Base-by-base conservation (phyloP, 495 filamentous ascomycete species). In the Glarea lozoyensis region DNA sequence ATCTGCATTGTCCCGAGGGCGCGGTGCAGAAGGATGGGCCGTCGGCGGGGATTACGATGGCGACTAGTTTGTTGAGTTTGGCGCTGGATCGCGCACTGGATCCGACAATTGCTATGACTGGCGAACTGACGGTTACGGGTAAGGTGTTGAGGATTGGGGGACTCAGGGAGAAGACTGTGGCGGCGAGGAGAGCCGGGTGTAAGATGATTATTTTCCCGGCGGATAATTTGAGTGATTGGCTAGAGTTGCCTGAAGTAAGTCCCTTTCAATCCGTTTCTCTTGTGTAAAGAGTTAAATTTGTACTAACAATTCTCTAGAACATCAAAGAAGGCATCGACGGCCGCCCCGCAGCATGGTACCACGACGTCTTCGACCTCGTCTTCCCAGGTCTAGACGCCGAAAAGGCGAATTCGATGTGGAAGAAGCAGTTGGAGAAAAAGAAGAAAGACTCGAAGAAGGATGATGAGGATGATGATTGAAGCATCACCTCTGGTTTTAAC, bases 111-210 rank as follows among this genome's bases (percentile, higher is more conserved):
- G 90, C 93, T 37, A 99, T 99, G 93, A 99, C 93, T 16, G 93
- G 93, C 50, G 93, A 99, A 66, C 65, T 99, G 51, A 99, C 93
- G 0, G 84, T 99, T 38, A 99, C 93, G 16, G 93, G 93, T 21
- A 97, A 97, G 64, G 90, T 99, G 4, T 67, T 99, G 42, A 75
- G 93, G 54, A 99, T 99, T 66, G 93, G 93, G 19, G 93, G 93
- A 0, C 65, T 99, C 54, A 72, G 93, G 43, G 93, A 99, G 73
- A 99, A 99, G 78, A 94, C 92, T n/a, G 92, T 99, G 39, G 93
- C 93, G 37, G 93, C 93, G 37, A 75, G 89, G 49, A 74, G 93
- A 43, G 92, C 93, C 36, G 93, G 93, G 45, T 93, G 88, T 45
- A 92, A 82, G 67, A 96, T 78, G 69, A 79, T 99, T 54, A 81